Evolutionary conservation across 176 grass and related monocot genomes (phyloP).

Genomic region (Carex pumila): DNA sequence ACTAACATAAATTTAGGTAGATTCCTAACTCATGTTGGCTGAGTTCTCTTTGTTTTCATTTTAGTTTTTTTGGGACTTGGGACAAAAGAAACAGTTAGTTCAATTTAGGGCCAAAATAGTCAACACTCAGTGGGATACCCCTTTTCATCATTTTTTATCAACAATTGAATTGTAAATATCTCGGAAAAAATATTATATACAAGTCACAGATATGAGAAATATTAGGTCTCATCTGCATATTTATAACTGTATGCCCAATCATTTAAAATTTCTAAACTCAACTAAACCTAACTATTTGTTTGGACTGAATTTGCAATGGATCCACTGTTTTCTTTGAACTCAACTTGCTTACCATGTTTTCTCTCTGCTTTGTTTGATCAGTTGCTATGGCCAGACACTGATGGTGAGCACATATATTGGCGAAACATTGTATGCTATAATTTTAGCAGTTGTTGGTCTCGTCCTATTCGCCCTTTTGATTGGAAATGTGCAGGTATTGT

Average conservation of each 20-base stretch:
- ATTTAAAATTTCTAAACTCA: background rate
- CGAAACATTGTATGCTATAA: conserved; percentile 87
- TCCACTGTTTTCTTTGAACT: background rate
- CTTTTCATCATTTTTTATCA: background rate
- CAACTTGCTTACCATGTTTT: background rate
- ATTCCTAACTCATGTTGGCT: background rate
- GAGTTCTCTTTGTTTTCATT: background rate
- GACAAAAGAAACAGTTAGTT: background rate
- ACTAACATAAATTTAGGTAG: background rate
- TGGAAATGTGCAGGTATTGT: conserved; percentile 87
- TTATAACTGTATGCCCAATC: background rate
- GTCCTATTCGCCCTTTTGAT: conserved; percentile 97
- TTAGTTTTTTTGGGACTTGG: background rate
- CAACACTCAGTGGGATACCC: background rate
- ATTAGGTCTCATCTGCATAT: background rate
- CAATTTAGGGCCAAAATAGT: background rate
- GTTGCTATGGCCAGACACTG: conserved; percentile 92
- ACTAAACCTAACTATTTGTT: background rate
- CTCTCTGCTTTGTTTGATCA: conserved; percentile 26
- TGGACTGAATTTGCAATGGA: background rate
- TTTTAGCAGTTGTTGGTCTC: conserved; percentile 79
- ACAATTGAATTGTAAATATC: background rate
- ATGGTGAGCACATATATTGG: conserved; percentile 83
- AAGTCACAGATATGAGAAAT: background rate
- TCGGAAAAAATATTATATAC: background rate